Evolutionary conservation across 805 yeast species (phyloP).

Genomic region (Metschnikowia sp.): DNA sequence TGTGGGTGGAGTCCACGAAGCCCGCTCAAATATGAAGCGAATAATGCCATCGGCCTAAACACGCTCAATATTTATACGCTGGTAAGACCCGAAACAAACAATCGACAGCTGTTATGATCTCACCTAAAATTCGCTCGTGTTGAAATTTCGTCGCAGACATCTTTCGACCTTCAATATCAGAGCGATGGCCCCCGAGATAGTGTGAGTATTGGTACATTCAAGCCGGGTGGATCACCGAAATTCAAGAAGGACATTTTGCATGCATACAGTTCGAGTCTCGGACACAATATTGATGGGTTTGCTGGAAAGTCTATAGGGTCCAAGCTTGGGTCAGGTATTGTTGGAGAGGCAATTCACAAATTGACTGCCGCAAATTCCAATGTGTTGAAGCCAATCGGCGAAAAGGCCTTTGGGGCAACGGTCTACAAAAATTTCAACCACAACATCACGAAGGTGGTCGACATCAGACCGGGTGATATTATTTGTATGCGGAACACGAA

Average conservation of each 20-base stretch:
- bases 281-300: constrained; percentile 42
- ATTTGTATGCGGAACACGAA: constrained; percentile 71
- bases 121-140: no score
- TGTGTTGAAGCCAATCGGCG: constrained; percentile 57
- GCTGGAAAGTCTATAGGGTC: constrained; percentile 35
- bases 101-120: no score
- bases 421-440: constrained; percentile 52
- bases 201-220: constrained; percentile 30
- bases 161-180: constrained; percentile 57
- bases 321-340: constrained; percentile 27
- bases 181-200: constrained; percentile 51
- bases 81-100: no score
- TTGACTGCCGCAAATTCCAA: constrained; percentile 11
- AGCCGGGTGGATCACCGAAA: constrained; percentile 40
- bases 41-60: no score
- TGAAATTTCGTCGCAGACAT: constrained; percentile 51
- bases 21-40: no score
- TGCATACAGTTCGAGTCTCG: constrained; percentile 47
- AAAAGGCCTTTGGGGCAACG: constrained; percentile 69
- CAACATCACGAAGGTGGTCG: constrained; percentile 50
- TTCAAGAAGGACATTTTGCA: constrained; percentile 48
- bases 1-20: no score
- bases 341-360: constrained; percentile 20
- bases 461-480: constrained; percentile 80
- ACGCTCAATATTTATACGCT: no score